Base-by-base conservation (phyloP, 805 yeast genomes). In the Kazachstania bromeliacearum region DNA sequence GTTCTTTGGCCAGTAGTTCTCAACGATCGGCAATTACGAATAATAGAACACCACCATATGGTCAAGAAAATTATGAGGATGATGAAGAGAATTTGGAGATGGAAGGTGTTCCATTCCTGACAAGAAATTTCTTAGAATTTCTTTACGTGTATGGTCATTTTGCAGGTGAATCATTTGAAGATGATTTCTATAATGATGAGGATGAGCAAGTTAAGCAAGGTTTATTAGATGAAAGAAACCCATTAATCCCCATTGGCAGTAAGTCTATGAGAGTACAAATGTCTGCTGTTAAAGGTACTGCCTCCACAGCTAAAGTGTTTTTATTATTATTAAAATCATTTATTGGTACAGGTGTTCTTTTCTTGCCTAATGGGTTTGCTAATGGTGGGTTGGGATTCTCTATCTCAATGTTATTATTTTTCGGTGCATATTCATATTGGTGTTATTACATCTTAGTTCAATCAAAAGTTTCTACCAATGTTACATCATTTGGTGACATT, bases 111-210 rank as follows among this genome's bases (percentile, higher is more conserved):
- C 71, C 76, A 7, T 67, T 77, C 38, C 55, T 81, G 27, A 77
- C 94, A 1, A 70, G 75, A 40, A 83, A 82, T 55, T 83, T 83
- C 44, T 65, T 82, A 46, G 92, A 83, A 55, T 83, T 83, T 50
- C 62, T 83, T 31, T 77, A 82, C 43, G 68, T 83, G 6, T 83
- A 83, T 57, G 94, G 94, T 5, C 89, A 83, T 62, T 83, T 83
- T 59, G 92, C 92, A 2, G 94, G 94, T 53, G 92, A 82, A 57
- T 74, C 77, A 27, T 67, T 82, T 36, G 89, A 80, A 48, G 81
- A 76, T 50, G 87, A 77, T 50, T 72, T 64, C 36, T 48, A 53
- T 40, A 47, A 65, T 62, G 53, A 51, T 18, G 75, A 67, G 32
- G 74, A 67, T 31, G 36, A 33, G 10, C 41, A 33, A 10, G 33